Evolutionary conservation across 2,329 filamentous ascomycete species (phyloP).

Genomic region (Xylariales sp.): DNA sequence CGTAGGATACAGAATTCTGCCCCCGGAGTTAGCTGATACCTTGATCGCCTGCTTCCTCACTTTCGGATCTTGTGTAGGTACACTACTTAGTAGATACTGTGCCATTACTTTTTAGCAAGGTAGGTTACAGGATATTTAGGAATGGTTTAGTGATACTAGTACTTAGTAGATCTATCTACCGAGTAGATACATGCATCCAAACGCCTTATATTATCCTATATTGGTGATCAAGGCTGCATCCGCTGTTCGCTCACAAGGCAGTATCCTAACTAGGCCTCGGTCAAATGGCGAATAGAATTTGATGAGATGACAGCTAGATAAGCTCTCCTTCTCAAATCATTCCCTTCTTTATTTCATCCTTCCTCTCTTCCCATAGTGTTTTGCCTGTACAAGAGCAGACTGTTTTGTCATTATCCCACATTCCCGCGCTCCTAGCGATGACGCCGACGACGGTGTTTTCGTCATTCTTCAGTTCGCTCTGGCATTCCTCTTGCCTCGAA

Average conservation of each 20-base stretch:
- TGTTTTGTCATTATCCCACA: conserved; percentile 99
- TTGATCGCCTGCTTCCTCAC: conserved; percentile 1
- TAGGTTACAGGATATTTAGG: conserved; percentile 11
- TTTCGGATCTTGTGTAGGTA: neutral
- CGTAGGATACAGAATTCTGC: conserved; percentile 9
- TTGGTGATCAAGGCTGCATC: neutral
- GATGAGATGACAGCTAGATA: neutral
- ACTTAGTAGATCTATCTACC: conserved; percentile 26
- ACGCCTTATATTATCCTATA: neutral
- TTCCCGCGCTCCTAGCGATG: conserved; percentile 93
- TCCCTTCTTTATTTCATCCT: conserved; percentile 87
- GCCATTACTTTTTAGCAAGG: conserved; percentile 10
- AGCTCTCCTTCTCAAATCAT: conserved; percentile 73
- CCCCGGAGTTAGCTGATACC: conserved; percentile 8
- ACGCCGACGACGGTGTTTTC: conserved; percentile 90
- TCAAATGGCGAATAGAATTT: conserved; percentile 1
- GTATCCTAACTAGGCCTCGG: neutral
- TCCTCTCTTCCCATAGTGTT: conserved; percentile 96
- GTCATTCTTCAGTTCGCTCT: conserved; percentile 76
- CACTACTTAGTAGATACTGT: neutral
- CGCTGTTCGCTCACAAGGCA: neutral
- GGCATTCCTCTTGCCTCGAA: conserved; percentile 71
- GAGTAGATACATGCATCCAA: conserved; percentile 22
- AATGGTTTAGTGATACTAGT: conserved; percentile 11
- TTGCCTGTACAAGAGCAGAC: conserved; percentile 98